Conservation (phyloP, 805 yeast genomes). For the Candida coquimbonensis region DNA sequence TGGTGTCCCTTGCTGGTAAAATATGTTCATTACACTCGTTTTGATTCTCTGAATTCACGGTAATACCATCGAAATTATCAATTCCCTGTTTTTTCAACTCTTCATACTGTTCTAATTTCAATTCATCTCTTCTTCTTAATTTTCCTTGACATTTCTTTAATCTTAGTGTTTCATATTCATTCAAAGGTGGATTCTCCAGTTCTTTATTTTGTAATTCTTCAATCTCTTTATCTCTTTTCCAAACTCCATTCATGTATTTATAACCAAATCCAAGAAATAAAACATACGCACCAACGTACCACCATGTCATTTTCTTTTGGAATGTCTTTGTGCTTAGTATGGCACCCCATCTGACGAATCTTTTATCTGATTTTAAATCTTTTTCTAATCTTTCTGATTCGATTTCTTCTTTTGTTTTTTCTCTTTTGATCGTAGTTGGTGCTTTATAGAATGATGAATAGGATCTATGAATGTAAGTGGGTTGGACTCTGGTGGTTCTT, state of each 20-base stretch:
- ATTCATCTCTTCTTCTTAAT: slow-evolving; percentile 57
- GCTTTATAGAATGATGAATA: slow-evolving; percentile 18
- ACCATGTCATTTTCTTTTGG: slow-evolving; percentile 55
- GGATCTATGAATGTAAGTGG: background rate
- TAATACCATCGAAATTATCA: slow-evolving; percentile 25
- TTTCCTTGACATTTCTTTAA: slow-evolving; percentile 53
- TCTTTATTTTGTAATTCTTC: slow-evolving; percentile 34
- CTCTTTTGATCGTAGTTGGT: slow-evolving; percentile 14
- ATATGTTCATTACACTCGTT: slow-evolving; percentile 34
- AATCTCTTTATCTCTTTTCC: slow-evolving; percentile 56
- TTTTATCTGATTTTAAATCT: slow-evolving; percentile 27
- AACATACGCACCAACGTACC: slow-evolving; percentile 53
- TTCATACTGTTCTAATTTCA: slow-evolving; percentile 53
- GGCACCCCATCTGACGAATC: slow-evolving; percentile 46
- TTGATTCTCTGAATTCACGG: slow-evolving; percentile 25
- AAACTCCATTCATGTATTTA: slow-evolving; percentile 60
- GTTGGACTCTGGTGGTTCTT: no score
- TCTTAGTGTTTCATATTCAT: slow-evolving; percentile 60
- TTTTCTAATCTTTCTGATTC: slow-evolving; percentile 27
- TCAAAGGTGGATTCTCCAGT: slow-evolving; percentile 25
- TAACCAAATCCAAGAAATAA: slow-evolving; percentile 52
- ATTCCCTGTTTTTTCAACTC: slow-evolving; percentile 37
- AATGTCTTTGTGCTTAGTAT: slow-evolving; percentile 47
- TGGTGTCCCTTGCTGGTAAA: slow-evolving; percentile 72
- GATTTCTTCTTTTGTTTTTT: slow-evolving; percentile 26